Conservation (phyloP, 164 flowering plant species). For the Umbilicus rupestris region DNA sequence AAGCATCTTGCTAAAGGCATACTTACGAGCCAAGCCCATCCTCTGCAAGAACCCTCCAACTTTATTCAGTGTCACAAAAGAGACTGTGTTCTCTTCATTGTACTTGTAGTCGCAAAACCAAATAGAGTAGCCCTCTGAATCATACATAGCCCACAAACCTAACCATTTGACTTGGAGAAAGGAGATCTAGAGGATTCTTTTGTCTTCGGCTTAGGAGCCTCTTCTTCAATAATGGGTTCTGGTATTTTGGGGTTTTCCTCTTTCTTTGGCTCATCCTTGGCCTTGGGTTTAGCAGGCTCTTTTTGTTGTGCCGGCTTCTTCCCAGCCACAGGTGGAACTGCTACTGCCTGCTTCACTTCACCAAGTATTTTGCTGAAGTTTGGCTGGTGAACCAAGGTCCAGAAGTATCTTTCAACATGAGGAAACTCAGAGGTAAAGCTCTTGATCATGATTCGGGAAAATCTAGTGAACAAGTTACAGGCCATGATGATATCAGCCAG, state of each 20-base stretch:
- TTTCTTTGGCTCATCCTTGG: slow-evolving; percentile 45
- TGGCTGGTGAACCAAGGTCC: slow-evolving; percentile 95
- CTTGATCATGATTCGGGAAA: slow-evolving; percentile 41
- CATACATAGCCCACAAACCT: slow-evolving; percentile 99
- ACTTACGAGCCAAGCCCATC: slow-evolving; percentile 85
- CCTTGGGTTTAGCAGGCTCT: slow-evolving; percentile 50
- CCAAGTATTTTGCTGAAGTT: slow-evolving; percentile 59
- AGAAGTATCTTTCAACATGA: slow-evolving; percentile 63
- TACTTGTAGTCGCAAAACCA: slow-evolving; percentile 39
- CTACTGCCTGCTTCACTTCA: slow-evolving; percentile 64
- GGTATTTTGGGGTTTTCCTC: too few species aligned
- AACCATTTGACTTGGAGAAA: background rate
- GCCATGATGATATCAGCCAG: slow-evolving; percentile 52
- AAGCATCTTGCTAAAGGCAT: slow-evolving; percentile 91
- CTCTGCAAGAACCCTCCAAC: slow-evolving; percentile 45
- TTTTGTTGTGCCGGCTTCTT: slow-evolving; percentile 41
- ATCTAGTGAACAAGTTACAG: slow-evolving; percentile 44
- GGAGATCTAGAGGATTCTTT: too few species aligned
- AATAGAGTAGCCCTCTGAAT: slow-evolving; percentile 69
- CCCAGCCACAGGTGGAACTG: slow-evolving; percentile 44
- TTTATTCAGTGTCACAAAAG: slow-evolving; percentile 73
- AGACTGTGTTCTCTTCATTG: slow-evolving; percentile 75
- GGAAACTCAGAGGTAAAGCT: slow-evolving; percentile 75
- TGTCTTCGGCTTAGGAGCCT: too few species aligned
- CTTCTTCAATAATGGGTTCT: too few species aligned